Base-by-base conservation (phyloP, 495 filamentous ascomycete genomes). In the Cercophora newfieldiana region DNA sequence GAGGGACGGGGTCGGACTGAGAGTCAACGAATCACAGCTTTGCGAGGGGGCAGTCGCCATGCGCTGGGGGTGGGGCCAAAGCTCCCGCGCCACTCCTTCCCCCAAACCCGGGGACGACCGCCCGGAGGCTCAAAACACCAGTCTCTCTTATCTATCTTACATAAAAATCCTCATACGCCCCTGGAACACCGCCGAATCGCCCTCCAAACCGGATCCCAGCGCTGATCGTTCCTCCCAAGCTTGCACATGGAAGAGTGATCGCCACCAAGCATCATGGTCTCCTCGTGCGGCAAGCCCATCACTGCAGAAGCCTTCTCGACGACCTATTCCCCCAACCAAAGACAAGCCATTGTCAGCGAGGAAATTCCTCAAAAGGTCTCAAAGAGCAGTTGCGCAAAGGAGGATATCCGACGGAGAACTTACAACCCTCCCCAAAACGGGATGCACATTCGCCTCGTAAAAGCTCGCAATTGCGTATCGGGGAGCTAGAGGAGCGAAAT, bases 121-220 rank as follows among this genome's bases (percentile, higher is more conserved):
- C n/a, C n/a, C n/a, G n/a, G n/a, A n/a, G n/a, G n/a, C n/a, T n/a
- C n/a, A n/a, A n/a, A n/a, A n/a, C n/a, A n/a, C n/a, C n/a, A n/a
- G n/a, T n/a, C n/a, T n/a, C n/a, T n/a, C n/a, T n/a, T n/a, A n/a
- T n/a, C n/a, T n/a, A n/a, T n/a, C n/a, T n/a, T n/a, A n/a, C n/a
- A n/a, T n/a, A n/a, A n/a, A n/a, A n/a, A n/a, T n/a, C n/a, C n/a
- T n/a, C n/a, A n/a, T n/a, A n/a, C n/a, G n/a, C 61, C 65, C 58
- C 37, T 26, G 22, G 59, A 30, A 47, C 47, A 65, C 70, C n/a
- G 69, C 71, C n/a, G 74, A 68, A 55, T 71, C 70, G 12, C 50
- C 66, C 24, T 68, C 71, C 51, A 64, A 16, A 58, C 62, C 4
- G 62, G 8, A 1, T 58, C 54, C 25, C 59, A 65, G 49, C 63